Evolutionary conservation across 164 flowering plant genomes (phyloP).

Genomic region (Berberis vulgaris): DNA sequence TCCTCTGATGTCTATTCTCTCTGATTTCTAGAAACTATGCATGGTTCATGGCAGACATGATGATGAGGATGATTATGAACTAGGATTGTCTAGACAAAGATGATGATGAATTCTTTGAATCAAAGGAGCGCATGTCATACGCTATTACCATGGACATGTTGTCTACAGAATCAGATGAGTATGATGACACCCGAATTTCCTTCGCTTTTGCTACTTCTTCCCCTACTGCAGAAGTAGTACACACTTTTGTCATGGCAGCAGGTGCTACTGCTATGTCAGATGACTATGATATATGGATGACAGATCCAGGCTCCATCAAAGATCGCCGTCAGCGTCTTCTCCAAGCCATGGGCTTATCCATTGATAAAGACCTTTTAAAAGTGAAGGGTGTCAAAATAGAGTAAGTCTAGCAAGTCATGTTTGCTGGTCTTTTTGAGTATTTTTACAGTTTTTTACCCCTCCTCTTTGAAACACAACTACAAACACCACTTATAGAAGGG

Average conservation of each 20-base stretch:
- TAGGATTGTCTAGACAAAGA: slow-evolving; percentile 57
- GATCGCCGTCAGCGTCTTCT: slow-evolving; percentile 69
- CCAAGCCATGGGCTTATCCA: slow-evolving; percentile 62
- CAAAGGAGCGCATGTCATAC: slow-evolving; percentile 47
- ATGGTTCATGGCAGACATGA: slow-evolving; percentile 26
- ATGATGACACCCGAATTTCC: slow-evolving; percentile 61
- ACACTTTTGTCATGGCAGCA: slow-evolving; percentile 2
- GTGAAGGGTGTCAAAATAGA: slow-evolving; percentile 19
- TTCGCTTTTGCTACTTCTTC: slow-evolving; percentile 47
- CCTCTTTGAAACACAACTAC: too few relatives aligned
- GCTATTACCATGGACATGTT: slow-evolving; percentile 33
- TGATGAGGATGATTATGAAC: slow-evolving; percentile 36
- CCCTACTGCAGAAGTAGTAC: slow-evolving; percentile 10
- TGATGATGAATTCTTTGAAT: slow-evolving; percentile 60
- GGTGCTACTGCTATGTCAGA: slow-evolving; percentile 13
- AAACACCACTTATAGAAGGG: too few relatives aligned
- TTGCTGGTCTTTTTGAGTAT: too few relatives aligned
- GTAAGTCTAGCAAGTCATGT: neutral
- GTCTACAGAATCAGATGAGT: slow-evolving; percentile 44
- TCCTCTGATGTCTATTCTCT: neutral
- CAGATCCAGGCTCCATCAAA: slow-evolving; percentile 55
- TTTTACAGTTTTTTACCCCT: too few relatives aligned
- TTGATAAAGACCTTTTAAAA: slow-evolving; percentile 30
- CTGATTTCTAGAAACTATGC: neutral
- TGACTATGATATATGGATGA: slow-evolving; percentile 69